Evolutionary conservation across 202 grass and related monocot genomes (phyloP).

Genomic region (Setaria viridis): DNA sequence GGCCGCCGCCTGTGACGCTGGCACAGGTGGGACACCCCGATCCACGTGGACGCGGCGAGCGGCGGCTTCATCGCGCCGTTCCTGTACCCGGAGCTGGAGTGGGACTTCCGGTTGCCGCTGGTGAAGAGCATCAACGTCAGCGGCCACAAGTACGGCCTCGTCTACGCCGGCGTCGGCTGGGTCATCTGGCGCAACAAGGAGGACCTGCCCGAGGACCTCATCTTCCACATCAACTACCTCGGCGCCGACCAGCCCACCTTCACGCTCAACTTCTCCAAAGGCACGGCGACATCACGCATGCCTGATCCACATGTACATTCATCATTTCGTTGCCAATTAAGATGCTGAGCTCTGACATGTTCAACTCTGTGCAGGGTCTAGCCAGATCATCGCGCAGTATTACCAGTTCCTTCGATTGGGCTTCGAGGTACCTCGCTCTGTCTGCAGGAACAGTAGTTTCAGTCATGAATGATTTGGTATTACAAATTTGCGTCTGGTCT

Average conservation of each 20-base stretch:
- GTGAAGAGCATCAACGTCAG: conserved; percentile 98
- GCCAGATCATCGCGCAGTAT: conserved; percentile 92
- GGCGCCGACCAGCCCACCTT: conserved; percentile 90
- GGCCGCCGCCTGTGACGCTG: no score
- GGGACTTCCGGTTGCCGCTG: conserved; percentile 79
- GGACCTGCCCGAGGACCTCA: conserved; percentile 83
- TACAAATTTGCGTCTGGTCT: background rate
- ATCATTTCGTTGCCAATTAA: background rate
- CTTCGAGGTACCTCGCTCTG: conserved; percentile 50
- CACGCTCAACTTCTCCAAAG: conserved; percentile 98
- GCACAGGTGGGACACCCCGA: conserved; percentile 60
- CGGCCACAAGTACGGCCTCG: conserved; percentile 94
- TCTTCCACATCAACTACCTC: conserved; percentile 96
- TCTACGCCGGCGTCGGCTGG: conserved; percentile 90
- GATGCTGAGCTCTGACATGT: background rate
- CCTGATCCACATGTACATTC: no score
- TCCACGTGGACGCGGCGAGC: conserved; percentile 82
- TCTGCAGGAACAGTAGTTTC: background rate
- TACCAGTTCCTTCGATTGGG: conserved; percentile 93
- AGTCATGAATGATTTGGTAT: background rate
- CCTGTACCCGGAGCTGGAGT: conserved; percentile 73
- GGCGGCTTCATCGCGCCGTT: conserved; percentile 83
- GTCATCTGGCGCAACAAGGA: conserved; percentile 83
- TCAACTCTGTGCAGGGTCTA: conserved; percentile 59
- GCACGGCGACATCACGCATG: background rate